Conservation (phyloP, 768 basidiomycete species). For the Clitopilus passeckerianus region DNA sequence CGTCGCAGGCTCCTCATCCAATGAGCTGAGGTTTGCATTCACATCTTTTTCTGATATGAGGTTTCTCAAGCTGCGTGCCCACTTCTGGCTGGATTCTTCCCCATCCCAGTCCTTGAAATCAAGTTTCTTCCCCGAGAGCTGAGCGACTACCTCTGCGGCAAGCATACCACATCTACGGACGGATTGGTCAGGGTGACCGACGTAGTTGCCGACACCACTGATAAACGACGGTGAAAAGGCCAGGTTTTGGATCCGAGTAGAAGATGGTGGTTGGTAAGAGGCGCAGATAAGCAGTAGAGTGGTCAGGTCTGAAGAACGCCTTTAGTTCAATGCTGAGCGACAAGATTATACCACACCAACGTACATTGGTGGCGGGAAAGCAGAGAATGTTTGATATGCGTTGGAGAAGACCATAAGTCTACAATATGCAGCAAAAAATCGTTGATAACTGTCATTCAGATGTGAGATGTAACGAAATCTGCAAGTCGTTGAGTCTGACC, state of each 20-base stretch:
- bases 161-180: constrained; percentile 92
- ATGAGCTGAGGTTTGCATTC: constrained; percentile 32
- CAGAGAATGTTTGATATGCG: constrained; percentile 77
- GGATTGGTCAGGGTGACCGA: constrained; percentile 69
- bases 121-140: constrained; percentile 56
- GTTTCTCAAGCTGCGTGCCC: constrained; percentile 58
- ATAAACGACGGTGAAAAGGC: constrained; percentile 61
- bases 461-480: background rate
- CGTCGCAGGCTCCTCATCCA: constrained; percentile 1
- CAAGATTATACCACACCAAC: constrained; percentile 16
- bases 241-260: constrained; percentile 38
- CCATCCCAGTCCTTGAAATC: constrained; percentile 86
- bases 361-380: constrained; percentile 72
- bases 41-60: constrained; percentile 48
- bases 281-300: constrained; percentile 61
- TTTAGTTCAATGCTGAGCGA: background rate
- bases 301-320: constrained; percentile 55
- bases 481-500: constrained; percentile 15
- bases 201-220: constrained; percentile 64
- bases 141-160: constrained; percentile 76
- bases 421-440: constrained; percentile 44
- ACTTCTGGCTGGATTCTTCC: constrained; percentile 55
- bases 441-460: constrained; percentile 32
- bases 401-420: constrained; percentile 68
- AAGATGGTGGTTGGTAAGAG: constrained; percentile 54